phyloP scores from a whole-genome alignment of 1,284 basidiomycete species.

The Leccinum pachyderme region DNA sequence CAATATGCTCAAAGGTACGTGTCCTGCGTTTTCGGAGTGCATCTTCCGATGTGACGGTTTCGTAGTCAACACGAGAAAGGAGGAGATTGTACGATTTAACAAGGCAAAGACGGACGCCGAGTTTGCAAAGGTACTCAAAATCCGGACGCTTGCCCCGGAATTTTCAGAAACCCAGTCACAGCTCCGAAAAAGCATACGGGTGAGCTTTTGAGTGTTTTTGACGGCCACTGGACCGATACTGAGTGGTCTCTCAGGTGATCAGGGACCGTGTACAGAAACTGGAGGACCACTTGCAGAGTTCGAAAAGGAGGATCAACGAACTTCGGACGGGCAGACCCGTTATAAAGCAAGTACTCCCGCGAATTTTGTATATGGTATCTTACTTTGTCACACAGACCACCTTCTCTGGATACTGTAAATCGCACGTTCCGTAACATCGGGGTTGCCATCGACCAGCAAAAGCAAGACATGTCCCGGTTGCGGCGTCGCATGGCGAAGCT shows the following conservation, averaged over 20 bases:
- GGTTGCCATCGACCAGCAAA: conserved; percentile 61
- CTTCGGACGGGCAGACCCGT: conserved; percentile 61
- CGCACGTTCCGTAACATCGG: conserved; percentile 85
- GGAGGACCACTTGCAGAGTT: conserved; percentile 66
- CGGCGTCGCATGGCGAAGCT: conserved; percentile 55
- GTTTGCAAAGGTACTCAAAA: conserved; percentile 77
- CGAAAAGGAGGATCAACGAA: conserved; percentile 69
- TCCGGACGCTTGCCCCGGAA: conserved; percentile 83
- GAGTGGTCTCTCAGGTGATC: conserved; percentile 46
- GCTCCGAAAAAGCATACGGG: conserved; percentile 67
- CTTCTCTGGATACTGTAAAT: conserved; percentile 80
- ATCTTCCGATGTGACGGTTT: conserved; percentile 1
- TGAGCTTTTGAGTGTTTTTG: conserved; percentile 34
- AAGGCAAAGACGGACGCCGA: conserved; percentile 74
- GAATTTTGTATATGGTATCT: not conserved
- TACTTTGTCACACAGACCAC: conserved; percentile 51
- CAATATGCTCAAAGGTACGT: conserved; percentile 64
- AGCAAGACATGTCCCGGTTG: conserved; percentile 56
- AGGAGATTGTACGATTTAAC: conserved; percentile 74
- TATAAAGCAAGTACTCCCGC: conserved; percentile 51
- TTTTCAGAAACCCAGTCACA: conserved; percentile 80
- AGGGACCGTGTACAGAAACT: conserved; percentile 74
- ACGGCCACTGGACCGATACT: conserved; percentile 3
- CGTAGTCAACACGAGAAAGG: conserved; percentile 67
- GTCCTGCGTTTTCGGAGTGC: conserved; percentile 6